Conservation (phyloP, 768 basidiomycete genomes). For the Royoungia palumana region DNA sequence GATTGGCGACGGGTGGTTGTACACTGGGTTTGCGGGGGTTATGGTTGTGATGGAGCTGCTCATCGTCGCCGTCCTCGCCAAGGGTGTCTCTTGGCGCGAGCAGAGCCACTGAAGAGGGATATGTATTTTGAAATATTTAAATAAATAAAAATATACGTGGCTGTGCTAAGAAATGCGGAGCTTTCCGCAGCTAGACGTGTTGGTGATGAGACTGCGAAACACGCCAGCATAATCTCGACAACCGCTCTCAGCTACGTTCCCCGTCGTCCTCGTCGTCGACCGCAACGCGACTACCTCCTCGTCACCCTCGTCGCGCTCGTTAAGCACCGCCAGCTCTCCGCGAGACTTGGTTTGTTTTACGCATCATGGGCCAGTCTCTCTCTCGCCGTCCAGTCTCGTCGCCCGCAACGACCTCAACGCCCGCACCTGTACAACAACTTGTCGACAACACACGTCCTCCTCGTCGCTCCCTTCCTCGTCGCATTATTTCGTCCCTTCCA, state of each 20-base stretch:
- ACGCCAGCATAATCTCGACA: slow-evolving; percentile 23
- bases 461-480: slow-evolving; percentile 31
- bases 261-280: slow-evolving; percentile 12
- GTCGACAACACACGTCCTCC: background rate
- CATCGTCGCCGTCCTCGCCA: slow-evolving; percentile 56
- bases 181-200: slow-evolving; percentile 22
- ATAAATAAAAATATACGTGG: slow-evolving; percentile 12
- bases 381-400: slow-evolving; percentile 23
- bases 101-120: slow-evolving; percentile 17
- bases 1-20: slow-evolving; percentile 78
- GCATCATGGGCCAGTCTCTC: slow-evolving; percentile 31
- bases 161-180: slow-evolving; percentile 15
- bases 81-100: slow-evolving; percentile 60
- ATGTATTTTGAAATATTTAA: slow-evolving; percentile 3
- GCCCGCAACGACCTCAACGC: slow-evolving; percentile 4
- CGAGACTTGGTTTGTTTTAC: background rate
- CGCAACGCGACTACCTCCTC: slow-evolving; percentile 6
- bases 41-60: slow-evolving; percentile 51
- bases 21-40: slow-evolving; percentile 62
- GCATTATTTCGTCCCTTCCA: slow-evolving; percentile 33
- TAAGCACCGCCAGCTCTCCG: background rate
- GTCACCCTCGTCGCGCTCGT: slow-evolving; percentile 1
- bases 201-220: slow-evolving; percentile 24
- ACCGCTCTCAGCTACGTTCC: slow-evolving; percentile 1
- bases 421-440: slow-evolving; percentile 9